Base-by-base conservation (phyloP, 805 yeast species). In the Phaffomyces thermotolerans region DNA sequence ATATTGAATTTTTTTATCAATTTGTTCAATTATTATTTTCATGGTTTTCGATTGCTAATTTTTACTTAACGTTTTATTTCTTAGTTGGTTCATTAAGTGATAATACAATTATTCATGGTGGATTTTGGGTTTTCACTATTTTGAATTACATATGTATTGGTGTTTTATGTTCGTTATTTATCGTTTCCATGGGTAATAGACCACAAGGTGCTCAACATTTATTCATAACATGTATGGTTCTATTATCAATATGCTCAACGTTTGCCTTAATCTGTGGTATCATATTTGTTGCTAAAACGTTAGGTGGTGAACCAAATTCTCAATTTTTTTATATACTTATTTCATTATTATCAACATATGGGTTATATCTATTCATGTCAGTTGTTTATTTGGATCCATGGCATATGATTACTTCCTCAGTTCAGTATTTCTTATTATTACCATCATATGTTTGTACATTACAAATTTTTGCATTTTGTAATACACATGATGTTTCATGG, bases 401-500 rank as follows among this genome's bases (percentile, higher is more conserved):
- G 97, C 99, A 93, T 60, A 78, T 91, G 60, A 39, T 93, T 34
- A 84, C 96, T 2, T 87, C 95, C 37, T 80, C 95, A 0, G 43
- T 80, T 6, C 99, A 91, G 63, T 91, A 93, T 69, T 85, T 91
- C 66, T 62, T 90, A 52, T 75, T 93, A 72, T 72, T 91, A 42
- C 98, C 99, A 23, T 82, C 95, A 0, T 91, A 89, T 62, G 84
- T 95, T 4, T 87, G 96, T 66, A 82, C 96, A 2, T 69, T 91
- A 45, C 97, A 91, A 65, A 89, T 93, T 46, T 91, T 89, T 67
- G 97, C 99, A 1, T 89, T 91, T 65, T 91, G 99, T 69, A 91
- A 91, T 63, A 91, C 97, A 3, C 98, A 91, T 66, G 99, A 91
- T 70, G 96, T 93, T 40, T 85, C 96, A 0, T 91, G 99, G 99